Conservation (phyloP, 2,329 filamentous ascomycete species). For the Didymella arachidicola region DNA sequence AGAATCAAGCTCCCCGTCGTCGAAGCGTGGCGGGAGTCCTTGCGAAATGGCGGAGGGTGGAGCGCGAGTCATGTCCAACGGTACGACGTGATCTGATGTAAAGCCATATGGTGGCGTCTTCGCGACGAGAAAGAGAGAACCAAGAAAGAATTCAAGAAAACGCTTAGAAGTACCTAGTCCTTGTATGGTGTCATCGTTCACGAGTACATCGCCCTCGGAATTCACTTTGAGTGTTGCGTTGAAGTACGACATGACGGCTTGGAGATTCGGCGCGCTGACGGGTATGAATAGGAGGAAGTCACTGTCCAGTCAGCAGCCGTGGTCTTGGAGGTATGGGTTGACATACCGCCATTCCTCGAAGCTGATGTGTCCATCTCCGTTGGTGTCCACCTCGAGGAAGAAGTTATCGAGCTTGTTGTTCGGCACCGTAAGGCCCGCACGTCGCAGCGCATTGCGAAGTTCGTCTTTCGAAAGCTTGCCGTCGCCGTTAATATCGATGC, state of each 20-base stretch:
- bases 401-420: slow-evolving; percentile 81
- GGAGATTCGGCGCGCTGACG: slow-evolving; percentile 73
- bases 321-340: background rate
- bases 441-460: slow-evolving; percentile 78
- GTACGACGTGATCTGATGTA: slow-evolving; percentile 34
- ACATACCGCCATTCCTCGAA: slow-evolving; percentile 98
- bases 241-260: slow-evolving; percentile 89
- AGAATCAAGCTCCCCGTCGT: slow-evolving; percentile 36
- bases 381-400: slow-evolving; percentile 87
- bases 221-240: slow-evolving; percentile 87
- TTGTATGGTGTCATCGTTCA: slow-evolving; percentile 89
- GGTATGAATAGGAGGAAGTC: slow-evolving; percentile 93
- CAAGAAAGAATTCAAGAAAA: slow-evolving; percentile 77
- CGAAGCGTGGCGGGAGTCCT: slow-evolving; percentile 49
- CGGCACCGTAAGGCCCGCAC: slow-evolving; percentile 80
- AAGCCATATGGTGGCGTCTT: slow-evolving; percentile 54
- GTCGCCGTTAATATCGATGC: slow-evolving; percentile 85
- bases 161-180: slow-evolving; percentile 84
- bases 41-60: slow-evolving; percentile 36
- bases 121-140: slow-evolving; percentile 75
- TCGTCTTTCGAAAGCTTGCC: slow-evolving; percentile 88
- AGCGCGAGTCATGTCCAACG: slow-evolving; percentile 39
- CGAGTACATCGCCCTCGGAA: slow-evolving; percentile 89
- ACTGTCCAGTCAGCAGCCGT: slow-evolving; percentile 50
- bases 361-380: slow-evolving; percentile 84